Conservation (phyloP, 1,284 basidiomycete species). For the Phellinidium pouzarii region DNA sequence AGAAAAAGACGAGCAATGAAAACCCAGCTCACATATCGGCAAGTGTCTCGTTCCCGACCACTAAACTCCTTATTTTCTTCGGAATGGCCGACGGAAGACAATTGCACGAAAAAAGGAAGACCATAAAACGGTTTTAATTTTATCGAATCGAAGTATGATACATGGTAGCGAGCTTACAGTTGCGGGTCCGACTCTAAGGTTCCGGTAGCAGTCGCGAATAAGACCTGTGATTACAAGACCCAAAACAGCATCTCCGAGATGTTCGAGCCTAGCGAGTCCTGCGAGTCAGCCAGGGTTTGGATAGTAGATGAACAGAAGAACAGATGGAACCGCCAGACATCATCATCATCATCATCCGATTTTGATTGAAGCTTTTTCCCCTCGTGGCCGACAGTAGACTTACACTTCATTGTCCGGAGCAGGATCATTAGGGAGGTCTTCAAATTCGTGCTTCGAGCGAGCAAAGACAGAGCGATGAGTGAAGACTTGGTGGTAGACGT, state of each 20-base stretch:
- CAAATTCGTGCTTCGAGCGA: constrained; percentile 64
- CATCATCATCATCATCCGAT: constrained; percentile 1
- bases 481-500: constrained; percentile 49
- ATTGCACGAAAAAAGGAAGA: not conserved
- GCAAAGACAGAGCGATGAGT: constrained; percentile 66
- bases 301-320: not conserved
- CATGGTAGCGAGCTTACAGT: constrained; percentile 42
- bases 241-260: constrained; percentile 66
- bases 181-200: constrained; percentile 66
- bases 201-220: constrained; percentile 54
- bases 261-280: constrained; percentile 48
- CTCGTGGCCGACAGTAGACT: too few species aligned
- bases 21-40: constrained; percentile 50
- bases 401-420: constrained; percentile 76
- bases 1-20: not conserved
- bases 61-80: constrained; percentile 66
- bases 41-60: constrained; percentile 67
- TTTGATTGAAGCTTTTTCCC: too few species aligned
- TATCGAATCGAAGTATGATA: not conserved
- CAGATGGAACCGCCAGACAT: not conserved
- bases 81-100: not conserved
- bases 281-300: not conserved
- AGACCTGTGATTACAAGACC: constrained; percentile 58
- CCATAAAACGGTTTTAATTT: not conserved
- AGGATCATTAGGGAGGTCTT: constrained; percentile 59